Conservation (phyloP, 2,329 filamentous ascomycete species). For the Paraconiothyrium brasiliense region DNA sequence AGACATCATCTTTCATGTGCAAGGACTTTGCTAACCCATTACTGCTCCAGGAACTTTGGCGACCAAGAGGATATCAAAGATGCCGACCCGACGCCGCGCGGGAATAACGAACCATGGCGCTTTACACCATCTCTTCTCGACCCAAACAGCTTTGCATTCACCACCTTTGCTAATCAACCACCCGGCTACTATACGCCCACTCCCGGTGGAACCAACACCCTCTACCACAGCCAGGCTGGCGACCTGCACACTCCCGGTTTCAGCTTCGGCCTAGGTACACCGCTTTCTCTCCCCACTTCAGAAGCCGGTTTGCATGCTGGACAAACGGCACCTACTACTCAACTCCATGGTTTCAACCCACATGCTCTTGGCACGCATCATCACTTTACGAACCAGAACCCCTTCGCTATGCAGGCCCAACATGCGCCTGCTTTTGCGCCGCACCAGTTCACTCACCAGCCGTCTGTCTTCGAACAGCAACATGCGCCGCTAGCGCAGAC, state of each 20-base stretch:
- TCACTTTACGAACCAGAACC: slow-evolving; percentile 71
- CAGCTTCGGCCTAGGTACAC: slow-evolving; percentile 78
- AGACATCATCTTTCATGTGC: not conserved
- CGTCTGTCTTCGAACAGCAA: slow-evolving; percentile 74
- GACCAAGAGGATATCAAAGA: slow-evolving; percentile 70
- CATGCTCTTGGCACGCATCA: slow-evolving; percentile 49
- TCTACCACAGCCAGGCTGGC: slow-evolving; percentile 84
- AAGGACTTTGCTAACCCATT: not conserved
- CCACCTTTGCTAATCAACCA: slow-evolving; percentile 79
- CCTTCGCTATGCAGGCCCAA: slow-evolving; percentile 68
- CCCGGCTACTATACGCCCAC: slow-evolving; percentile 90
- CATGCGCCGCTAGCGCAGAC: slow-evolving; percentile 70
- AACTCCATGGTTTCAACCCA: slow-evolving; percentile 73
- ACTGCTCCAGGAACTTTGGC: slow-evolving; percentile 52
- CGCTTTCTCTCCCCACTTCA: slow-evolving; percentile 81
- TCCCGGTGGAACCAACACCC: slow-evolving; percentile 78
- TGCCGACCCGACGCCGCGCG: slow-evolving; percentile 83
- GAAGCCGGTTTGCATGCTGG: slow-evolving; percentile 70
- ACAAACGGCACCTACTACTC: slow-evolving; percentile 54
- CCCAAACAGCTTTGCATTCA: slow-evolving; percentile 82
- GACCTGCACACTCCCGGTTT: slow-evolving; percentile 87
- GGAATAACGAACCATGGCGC: slow-evolving; percentile 81
- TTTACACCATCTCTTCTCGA: slow-evolving; percentile 92
- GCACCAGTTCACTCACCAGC: slow-evolving; percentile 81
- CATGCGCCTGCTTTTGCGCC: slow-evolving; percentile 71